Base-by-base conservation (phyloP, 2,329 filamentous ascomycete genomes). In the Aspergillus sp. region DNA sequence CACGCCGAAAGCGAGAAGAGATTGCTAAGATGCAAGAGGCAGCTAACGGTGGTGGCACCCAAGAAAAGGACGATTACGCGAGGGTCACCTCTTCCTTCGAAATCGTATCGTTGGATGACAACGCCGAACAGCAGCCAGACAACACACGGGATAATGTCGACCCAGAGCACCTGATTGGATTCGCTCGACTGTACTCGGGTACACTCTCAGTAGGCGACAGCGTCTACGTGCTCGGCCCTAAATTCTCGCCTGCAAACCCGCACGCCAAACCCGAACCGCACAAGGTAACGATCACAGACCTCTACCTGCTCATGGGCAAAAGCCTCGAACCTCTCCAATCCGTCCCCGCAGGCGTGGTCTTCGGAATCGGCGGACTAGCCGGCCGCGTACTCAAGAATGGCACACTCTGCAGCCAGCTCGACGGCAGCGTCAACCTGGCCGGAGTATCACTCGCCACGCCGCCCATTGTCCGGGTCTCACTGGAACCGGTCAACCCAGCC, bases 281-380 rank as follows among this genome's bases (percentile, higher is more conserved):
- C 54, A 89, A 90, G 62, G 83, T 94, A 34, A 91, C 81, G 0
- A 82, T 98, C 43, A 90, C 83, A 10, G 87, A 87, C 2, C 74
- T 98, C 2, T 98, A 98, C 67, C 83, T 98, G 64, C 81, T 98
- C 45, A 98, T 98, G 93, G 93, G 93, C 29, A 80, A 91, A 48
- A 85, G 85, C 48, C 73, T 98, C 4, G 91, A 97, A 61, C 78
- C 84, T 1, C 78, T 98, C 0, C 78, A 81, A 10, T 85, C 85
- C 0, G 91, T 97, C 0, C 91, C 91, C 4, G 91, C 93, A 0
- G 93, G 93, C 39, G 90, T 94, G 5, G 86, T 98, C 4, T 97
- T 98, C 61, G 93, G 93, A 27, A 93, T 98, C 46, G 88, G 85
- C 30, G 93, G 93, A 2, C 79, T 98, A 1, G 90, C 93, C 60